phyloP scores from a whole-genome alignment of 116 monocot species.

The Trichopus zeylanicus region DNA sequence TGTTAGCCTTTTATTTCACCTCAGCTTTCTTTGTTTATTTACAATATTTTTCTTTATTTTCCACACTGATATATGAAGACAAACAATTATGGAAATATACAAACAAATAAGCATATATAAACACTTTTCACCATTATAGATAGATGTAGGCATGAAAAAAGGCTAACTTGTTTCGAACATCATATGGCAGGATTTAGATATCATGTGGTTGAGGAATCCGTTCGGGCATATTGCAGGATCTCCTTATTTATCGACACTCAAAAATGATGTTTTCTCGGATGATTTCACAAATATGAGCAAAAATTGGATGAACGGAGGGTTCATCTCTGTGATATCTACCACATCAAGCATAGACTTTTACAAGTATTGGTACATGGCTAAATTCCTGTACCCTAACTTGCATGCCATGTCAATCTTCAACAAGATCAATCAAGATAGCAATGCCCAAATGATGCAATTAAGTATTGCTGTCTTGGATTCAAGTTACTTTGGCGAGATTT shows the following conservation, averaged over 20 bases:
- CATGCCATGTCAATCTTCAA: constrained; percentile 13
- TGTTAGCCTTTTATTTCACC: too few relatives aligned
- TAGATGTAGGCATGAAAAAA: too few relatives aligned
- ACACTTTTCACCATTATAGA: too few relatives aligned
- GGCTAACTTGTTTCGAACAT: too few relatives aligned
- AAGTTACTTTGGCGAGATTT: constrained; percentile 17
- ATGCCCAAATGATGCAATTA: neutral
- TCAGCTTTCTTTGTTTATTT: too few relatives aligned
- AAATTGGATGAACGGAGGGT: constrained; percentile 17
- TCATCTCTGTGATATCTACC: constrained; percentile 12
- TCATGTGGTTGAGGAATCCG: constrained; percentile 30
- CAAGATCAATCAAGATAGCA: neutral
- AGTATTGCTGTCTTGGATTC: constrained; percentile 8
- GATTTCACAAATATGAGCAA: too few relatives aligned
- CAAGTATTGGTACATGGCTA: constrained; percentile 13
- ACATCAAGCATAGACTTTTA: constrained; percentile 7
- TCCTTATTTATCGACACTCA: constrained; percentile 5
- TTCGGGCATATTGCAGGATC: constrained; percentile 1
- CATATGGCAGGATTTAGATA: constrained; percentile 23
- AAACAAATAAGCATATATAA: too few relatives aligned
- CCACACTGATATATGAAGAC: too few relatives aligned
- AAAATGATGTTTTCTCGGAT: too few relatives aligned
- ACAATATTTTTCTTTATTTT: too few relatives aligned
- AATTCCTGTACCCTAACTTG: neutral
- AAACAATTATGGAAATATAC: too few relatives aligned